phyloP scores from a whole-genome alignment of 2,329 filamentous ascomycete genomes.

The Calonectria naviculata region DNA sequence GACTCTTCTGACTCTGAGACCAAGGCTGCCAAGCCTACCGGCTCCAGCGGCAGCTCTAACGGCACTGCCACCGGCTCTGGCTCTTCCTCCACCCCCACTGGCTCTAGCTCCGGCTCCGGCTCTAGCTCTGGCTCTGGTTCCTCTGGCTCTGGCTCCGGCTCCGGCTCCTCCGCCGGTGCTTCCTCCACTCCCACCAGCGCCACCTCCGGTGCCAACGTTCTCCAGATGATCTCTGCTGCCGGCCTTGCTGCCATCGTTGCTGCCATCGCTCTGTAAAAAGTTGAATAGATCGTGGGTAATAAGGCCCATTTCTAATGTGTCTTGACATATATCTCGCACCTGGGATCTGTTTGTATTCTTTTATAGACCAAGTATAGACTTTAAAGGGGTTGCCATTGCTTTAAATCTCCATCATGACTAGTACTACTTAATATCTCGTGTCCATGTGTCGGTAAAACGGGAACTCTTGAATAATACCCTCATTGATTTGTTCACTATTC shows the following conservation, averaged over 20 bases:
- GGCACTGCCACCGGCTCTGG: constrained; percentile 24
- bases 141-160: constrained; percentile 11
- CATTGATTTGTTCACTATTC: not conserved
- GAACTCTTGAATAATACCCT: not conserved
- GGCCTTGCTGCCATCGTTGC: constrained; percentile 35
- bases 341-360: constrained; percentile 43
- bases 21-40: not conserved
- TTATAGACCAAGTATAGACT: constrained; percentile 44
- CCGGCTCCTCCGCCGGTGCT: constrained; percentile 3
- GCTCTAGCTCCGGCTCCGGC: constrained; percentile 16
- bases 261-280: constrained; percentile 38
- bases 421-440: constrained; percentile 1
- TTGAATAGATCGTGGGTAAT: constrained; percentile 37
- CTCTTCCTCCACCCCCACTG: constrained; percentile 7
- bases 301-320: constrained; percentile 37
- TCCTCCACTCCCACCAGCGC: constrained; percentile 29
- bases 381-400: constrained; percentile 32
- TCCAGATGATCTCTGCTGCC: constrained; percentile 30
- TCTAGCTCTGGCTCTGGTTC: constrained; percentile 14
- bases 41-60: constrained; percentile 17
- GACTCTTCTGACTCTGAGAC: not conserved
- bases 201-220: constrained; percentile 28
- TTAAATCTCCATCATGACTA: constrained; percentile 17
- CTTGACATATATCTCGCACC: constrained; percentile 36
- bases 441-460: not conserved